Percentiles rank a stretch among this genome's conserved stretches.
These are phyloP conservation scores for Pestalotiopsis sp. DNA, from an alignment of 2,329 filamentous ascomycete species.

Conservation along the genomic window DNA sequence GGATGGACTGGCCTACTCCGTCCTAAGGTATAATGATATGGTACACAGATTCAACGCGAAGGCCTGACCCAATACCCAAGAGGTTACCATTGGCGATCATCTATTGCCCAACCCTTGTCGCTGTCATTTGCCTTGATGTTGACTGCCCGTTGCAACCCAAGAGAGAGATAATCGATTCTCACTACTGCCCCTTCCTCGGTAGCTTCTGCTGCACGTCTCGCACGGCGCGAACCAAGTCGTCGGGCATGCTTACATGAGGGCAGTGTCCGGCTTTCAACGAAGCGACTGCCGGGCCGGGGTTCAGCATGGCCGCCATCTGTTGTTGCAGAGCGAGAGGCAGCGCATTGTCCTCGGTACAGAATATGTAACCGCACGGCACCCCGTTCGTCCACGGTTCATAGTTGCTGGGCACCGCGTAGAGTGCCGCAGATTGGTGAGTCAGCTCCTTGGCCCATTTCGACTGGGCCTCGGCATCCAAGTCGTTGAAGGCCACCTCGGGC, in stretches of 20 bases:
- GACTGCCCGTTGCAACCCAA: too few relatives aligned
- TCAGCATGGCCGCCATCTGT: constrained; percentile 19
- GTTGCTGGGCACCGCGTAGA: constrained; percentile 16
- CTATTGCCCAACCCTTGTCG: too few relatives aligned
- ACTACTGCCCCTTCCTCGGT: background rate
- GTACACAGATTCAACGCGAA: too few relatives aligned
- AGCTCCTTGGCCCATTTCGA: constrained; percentile 16
- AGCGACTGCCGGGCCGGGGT: constrained; percentile 5
- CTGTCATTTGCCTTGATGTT: too few relatives aligned
- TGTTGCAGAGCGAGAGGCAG: constrained; percentile 18
- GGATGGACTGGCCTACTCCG: too few relatives aligned
- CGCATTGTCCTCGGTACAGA: constrained; percentile 17
- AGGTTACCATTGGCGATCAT: too few relatives aligned
- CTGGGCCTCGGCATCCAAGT: constrained; percentile 12
- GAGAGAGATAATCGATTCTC: too few relatives aligned
- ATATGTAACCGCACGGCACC: constrained; percentile 19
- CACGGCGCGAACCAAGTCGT: constrained; percentile 15
- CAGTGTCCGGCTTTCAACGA: constrained; percentile 19
- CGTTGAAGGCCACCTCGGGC: constrained; percentile 16
- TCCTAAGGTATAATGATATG: too few relatives aligned
- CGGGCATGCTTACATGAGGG: constrained; percentile 17
- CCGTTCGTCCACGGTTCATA: constrained; percentile 20
- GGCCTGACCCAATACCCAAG: too few relatives aligned
- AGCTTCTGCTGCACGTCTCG: constrained; percentile 10
- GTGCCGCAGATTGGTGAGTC: constrained; percentile 16